Evolutionary conservation across 306 rosid genomes (phyloP).

Genomic region (Quercus glauca): DNA sequence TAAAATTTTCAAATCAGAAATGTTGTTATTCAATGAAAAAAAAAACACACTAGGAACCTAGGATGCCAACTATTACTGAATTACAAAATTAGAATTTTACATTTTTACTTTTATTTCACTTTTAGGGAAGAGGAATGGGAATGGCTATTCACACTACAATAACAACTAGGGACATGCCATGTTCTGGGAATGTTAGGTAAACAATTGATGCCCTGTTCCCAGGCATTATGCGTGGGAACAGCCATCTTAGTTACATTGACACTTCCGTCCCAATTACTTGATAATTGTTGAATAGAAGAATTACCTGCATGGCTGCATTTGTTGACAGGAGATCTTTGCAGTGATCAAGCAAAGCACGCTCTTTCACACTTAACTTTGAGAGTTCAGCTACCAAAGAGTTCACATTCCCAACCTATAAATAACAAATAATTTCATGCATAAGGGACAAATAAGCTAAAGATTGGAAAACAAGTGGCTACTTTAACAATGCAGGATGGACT

Average conservation of each 20-base stretch:
- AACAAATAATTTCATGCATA: conserved; percentile 27
- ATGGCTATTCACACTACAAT: neutral
- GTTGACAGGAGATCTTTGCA: conserved; percentile 68
- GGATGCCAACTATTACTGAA: neutral
- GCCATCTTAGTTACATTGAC: neutral
- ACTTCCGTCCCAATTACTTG: neutral
- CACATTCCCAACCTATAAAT: conserved; percentile 66
- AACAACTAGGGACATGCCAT: neutral
- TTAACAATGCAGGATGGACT: neutral
- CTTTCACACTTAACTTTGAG: conserved; percentile 59
- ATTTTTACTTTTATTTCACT: neutral
- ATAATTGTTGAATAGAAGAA: neutral
- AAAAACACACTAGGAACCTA: neutral
- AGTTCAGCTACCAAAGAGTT: conserved; percentile 63
- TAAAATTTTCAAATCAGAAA: neutral
- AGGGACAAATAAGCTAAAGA: neutral
- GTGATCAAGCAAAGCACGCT: conserved; percentile 74
- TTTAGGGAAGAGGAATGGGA: neutral
- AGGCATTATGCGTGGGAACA: neutral
- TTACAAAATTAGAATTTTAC: neutral
- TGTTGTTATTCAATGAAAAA: conserved; percentile 15
- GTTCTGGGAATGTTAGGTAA: too few species aligned
- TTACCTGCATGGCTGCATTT: conserved; percentile 73
- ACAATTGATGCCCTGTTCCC: neutral
- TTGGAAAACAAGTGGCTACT: neutral